Percentiles rank a stretch among this genome's conserved stretches.
Evolutionary conservation across 805 yeast species (phyloP).

Genomic region (Wickerhamomyces alni): DNA sequence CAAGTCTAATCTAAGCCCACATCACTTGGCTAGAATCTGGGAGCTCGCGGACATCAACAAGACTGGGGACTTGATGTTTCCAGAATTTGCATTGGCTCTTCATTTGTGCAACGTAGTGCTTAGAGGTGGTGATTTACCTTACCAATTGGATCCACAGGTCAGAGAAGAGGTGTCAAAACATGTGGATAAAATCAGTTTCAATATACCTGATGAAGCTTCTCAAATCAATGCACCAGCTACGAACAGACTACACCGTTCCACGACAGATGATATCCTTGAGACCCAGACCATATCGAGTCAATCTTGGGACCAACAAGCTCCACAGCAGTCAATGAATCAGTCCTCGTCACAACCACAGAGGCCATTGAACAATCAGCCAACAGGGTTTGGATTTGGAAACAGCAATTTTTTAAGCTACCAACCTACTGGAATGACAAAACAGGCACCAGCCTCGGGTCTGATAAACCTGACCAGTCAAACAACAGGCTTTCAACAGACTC

Average conservation of each 20-base stretch:
- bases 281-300: no score
- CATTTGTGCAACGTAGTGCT: slow-evolving; percentile 75
- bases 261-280: slow-evolving; percentile 17
- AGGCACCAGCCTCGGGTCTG: background rate
- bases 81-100: slow-evolving; percentile 90
- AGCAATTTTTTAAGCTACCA: background rate
- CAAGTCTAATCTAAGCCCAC: slow-evolving; percentile 72
- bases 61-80: slow-evolving; percentile 81
- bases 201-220: slow-evolving; percentile 49
- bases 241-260: background rate
- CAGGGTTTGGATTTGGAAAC: background rate
- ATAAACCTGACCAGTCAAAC: slow-evolving; percentile 1
- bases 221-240: background rate
- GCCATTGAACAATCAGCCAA: background rate
- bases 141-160: slow-evolving; percentile 61
- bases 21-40: slow-evolving; percentile 83
- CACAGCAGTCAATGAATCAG: no score
- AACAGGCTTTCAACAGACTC: background rate
- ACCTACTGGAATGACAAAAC: slow-evolving; percentile 8
- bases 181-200: slow-evolving; percentile 81
- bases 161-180: slow-evolving; percentile 77
- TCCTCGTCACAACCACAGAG: no score
- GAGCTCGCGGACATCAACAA: slow-evolving; percentile 79
- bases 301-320: no score
- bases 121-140: slow-evolving; percentile 75